Percentiles rank a stretch among this genome's conserved stretches.
Conservation (phyloP, 129 eudicot genomes). For the Tagetes patula region DNA sequence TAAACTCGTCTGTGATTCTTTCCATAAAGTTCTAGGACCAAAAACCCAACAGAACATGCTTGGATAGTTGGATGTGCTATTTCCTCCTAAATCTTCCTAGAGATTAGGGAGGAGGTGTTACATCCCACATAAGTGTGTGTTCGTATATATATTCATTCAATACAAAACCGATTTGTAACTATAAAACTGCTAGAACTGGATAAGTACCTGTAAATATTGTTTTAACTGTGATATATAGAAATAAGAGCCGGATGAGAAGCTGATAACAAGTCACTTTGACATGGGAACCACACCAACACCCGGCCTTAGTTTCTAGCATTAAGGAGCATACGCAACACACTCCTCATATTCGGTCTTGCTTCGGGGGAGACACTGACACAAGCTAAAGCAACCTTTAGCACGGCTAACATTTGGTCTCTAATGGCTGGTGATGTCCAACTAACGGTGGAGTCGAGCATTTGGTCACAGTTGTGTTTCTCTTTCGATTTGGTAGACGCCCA, state of each 20-base stretch:
- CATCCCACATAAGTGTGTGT: not conserved
- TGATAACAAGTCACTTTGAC: not conserved
- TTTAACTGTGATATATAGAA: not conserved
- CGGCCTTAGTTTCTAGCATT: slow-evolving; percentile 46
- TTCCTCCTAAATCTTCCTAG: not conserved
- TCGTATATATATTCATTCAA: not conserved
- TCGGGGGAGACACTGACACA: slow-evolving; percentile 70
- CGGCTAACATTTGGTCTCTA: slow-evolving; percentile 69
- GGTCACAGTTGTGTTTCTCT: slow-evolving; percentile 46
- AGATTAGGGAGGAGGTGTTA: not conserved
- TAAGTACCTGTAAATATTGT: not conserved
- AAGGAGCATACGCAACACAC: slow-evolving; percentile 72
- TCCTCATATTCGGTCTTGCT: slow-evolving; percentile 82
- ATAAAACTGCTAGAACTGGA: not conserved
- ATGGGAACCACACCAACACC: not conserved
- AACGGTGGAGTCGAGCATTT: slow-evolving; percentile 58
- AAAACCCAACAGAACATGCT: too few relatives aligned
- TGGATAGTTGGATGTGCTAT: too few relatives aligned
- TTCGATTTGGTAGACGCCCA: slow-evolving; percentile 63
- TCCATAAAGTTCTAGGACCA: too few relatives aligned
- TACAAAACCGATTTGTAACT: not conserved
- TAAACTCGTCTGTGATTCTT: too few relatives aligned
- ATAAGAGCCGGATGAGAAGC: not conserved
- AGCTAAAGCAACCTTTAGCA: slow-evolving; percentile 73
- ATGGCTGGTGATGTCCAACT: slow-evolving; percentile 51